Evolutionary conservation across 805 yeast genomes (phyloP).

Genomic region (Wickerhamiella australiensis): DNA sequence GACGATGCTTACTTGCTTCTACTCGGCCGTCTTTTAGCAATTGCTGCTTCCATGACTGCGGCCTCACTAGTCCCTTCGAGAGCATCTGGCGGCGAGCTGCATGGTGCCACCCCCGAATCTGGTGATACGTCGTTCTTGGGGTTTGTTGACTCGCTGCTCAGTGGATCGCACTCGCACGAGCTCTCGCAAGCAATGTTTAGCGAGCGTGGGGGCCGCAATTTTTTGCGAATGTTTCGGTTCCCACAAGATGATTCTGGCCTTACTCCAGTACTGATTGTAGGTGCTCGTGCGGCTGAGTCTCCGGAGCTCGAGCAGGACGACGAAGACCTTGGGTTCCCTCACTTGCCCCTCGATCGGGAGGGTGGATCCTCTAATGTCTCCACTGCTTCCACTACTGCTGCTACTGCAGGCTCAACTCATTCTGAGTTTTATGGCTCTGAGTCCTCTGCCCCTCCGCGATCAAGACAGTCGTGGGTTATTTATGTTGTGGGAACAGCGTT

Average conservation of each 20-base stretch:
- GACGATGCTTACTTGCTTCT: neutral
- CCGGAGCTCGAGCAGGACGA: neutral
- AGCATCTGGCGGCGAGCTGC: slow-evolving; percentile 1
- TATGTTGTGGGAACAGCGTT: slow-evolving; percentile 49
- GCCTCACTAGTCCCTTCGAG: slow-evolving; percentile 1
- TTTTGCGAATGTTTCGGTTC: slow-evolving; percentile 21
- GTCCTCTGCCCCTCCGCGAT: neutral
- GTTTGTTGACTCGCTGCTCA: slow-evolving; percentile 15
- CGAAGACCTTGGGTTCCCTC: slow-evolving; percentile 1
- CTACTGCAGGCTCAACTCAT: neutral
- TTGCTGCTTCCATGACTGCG: slow-evolving; percentile 11
- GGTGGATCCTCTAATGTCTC: no score
- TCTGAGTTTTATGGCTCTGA: no score
- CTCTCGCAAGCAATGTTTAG: slow-evolving; percentile 13
- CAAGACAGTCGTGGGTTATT: slow-evolving; percentile 38
- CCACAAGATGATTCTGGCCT: slow-evolving; percentile 18
- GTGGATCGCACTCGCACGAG: slow-evolving; percentile 16
- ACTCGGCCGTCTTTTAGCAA: slow-evolving; percentile 4
- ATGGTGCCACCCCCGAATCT: neutral
- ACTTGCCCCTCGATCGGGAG: neutral
- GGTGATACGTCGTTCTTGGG: slow-evolving; percentile 12
- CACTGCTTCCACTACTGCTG: neutral
- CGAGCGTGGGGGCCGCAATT: slow-evolving; percentile 6
- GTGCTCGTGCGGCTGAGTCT: slow-evolving; percentile 34
- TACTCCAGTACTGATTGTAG: slow-evolving; percentile 40